A percentile compares a stretch with the other conserved stretches of the same genome.
Evolutionary conservation across 805 yeast genomes (phyloP).

Genomic region (Barnettozyma botsteinii): DNA sequence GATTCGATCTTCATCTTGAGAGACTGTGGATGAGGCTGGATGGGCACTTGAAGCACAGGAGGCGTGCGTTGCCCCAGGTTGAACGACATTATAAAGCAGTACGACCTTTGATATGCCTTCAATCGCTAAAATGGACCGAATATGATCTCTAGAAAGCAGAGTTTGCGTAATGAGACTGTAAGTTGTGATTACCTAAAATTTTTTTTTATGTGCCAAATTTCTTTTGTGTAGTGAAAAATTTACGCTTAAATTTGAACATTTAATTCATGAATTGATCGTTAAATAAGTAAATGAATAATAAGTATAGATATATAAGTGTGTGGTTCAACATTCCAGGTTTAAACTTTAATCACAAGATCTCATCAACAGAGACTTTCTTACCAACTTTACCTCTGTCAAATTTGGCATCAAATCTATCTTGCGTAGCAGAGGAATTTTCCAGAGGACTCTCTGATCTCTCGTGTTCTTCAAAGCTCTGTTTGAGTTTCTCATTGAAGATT

Average conservation of each 20-base stretch:
- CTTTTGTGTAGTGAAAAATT: background rate
- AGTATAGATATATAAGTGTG: background rate
- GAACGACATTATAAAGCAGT: no score
- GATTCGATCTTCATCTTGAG: background rate
- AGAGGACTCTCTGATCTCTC: slow-evolving; percentile 6
- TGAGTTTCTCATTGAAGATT: slow-evolving; percentile 17
- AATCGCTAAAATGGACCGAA: no score
- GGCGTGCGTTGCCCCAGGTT: no score
- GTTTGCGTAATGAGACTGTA: no score
- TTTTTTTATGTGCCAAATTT: background rate
- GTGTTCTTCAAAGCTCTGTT: slow-evolving; percentile 19
- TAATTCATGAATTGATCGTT: no score
- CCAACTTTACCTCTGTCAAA: slow-evolving; percentile 38
- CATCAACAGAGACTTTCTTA: slow-evolving; percentile 28
- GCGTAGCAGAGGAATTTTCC: slow-evolving; percentile 9
- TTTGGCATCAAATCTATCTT: slow-evolving; percentile 31
- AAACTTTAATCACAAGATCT: slow-evolving; percentile 1
- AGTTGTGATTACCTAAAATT: background rate
- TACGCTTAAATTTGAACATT: no score
- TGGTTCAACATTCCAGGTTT: background rate
- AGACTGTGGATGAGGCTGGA: background rate
- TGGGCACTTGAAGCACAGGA: no score
- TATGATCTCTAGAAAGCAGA: no score
- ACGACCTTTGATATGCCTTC: no score
- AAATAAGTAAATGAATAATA: background rate